These are phyloP conservation scores for Alliaria petiolata DNA, from an alignment of 345 rosid genomes.

Conservation along the genomic window DNA sequence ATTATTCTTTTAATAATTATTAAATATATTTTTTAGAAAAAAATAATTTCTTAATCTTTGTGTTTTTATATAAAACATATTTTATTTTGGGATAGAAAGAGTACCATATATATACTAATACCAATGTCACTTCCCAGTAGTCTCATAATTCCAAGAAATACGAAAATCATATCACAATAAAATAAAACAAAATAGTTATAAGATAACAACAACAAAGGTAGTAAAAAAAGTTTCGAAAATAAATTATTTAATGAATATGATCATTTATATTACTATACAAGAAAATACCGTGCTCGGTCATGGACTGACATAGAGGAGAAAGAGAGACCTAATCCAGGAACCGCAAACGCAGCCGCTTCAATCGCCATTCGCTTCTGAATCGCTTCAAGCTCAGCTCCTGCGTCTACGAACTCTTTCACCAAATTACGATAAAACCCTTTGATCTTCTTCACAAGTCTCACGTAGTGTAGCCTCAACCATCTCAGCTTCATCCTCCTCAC, in stretches of 20 bases:
- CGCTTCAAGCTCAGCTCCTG: constrained; percentile 44
- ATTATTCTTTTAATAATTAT: no score
- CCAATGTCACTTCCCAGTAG: neutral
- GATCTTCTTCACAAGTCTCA: constrained; percentile 45
- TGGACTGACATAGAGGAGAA: constrained; percentile 40
- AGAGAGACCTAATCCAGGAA: constrained; percentile 59
- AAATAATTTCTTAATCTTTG: no score
- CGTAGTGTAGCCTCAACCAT: constrained; percentile 54
- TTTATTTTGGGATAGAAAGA: no score
- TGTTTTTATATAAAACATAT: no score
- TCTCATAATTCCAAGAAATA: constrained; percentile 3
- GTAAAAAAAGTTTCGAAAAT: neutral
- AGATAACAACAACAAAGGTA: neutral
- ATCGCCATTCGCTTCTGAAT: constrained; percentile 56
- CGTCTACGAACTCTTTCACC: constrained; percentile 49
- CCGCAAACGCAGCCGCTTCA: constrained; percentile 55
- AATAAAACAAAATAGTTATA: neutral
- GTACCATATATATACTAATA: no score
- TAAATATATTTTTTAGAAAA: no score
- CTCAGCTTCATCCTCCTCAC: constrained; percentile 50
- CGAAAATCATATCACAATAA: neutral
- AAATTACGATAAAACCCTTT: constrained; percentile 49
- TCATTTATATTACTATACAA: constrained; percentile 12
- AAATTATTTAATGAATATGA: neutral
- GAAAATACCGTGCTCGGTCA: constrained; percentile 35